Evolutionary conservation across 176 grass and related monocot species (phyloP), one percentile per base, ranked within the genome.

Genomic region (Bromus sterilis): DNA sequence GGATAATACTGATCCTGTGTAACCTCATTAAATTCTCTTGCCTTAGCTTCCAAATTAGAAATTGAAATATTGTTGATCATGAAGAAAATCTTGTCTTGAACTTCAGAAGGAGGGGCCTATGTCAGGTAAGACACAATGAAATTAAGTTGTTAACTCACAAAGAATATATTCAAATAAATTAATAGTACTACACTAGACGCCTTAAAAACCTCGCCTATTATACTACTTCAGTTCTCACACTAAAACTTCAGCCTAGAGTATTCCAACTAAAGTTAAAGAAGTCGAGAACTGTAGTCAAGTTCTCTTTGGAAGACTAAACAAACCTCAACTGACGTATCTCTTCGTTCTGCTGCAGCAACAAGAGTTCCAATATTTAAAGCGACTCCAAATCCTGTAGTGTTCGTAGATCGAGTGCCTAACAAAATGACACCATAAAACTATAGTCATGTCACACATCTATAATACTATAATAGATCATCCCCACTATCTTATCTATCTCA

Each of bases 331-430:
- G 64, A 90, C 20, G 95, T 84, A 83, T 98, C 92, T 84, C 95
- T 93, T 94, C 46, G 79, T 86, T 98, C 90, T 83, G 95, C 92
- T 78, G 95, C 95, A 30, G 95, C 95, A 83, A 98, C 92, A 81
- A 98, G 95, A 61, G 95, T 98, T 84, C 93, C 92, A 80, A 98
- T 98, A 77, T 98, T 98, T 90, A 98, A 86, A 82, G 95, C 95
- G 71, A 84, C 81, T 25, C 95, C 95, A 78, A 94, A 98, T 80
- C 95, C 95, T 64, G 84, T 91, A 48, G 73, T 81, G 73, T 89
- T 89, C 37, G 92, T 93, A 87, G 83, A 66, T 64, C 90, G 90
- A 81, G 85, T 92, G 72, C 89, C 94, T 97, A 78, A 78, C 20
- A 80, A 78, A 46, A 57, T 12, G 25, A 59, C 34, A 20, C 56